Conservation (phyloP, 1,284 basidiomycete genomes). For the Ustilago cynodontis region DNA sequence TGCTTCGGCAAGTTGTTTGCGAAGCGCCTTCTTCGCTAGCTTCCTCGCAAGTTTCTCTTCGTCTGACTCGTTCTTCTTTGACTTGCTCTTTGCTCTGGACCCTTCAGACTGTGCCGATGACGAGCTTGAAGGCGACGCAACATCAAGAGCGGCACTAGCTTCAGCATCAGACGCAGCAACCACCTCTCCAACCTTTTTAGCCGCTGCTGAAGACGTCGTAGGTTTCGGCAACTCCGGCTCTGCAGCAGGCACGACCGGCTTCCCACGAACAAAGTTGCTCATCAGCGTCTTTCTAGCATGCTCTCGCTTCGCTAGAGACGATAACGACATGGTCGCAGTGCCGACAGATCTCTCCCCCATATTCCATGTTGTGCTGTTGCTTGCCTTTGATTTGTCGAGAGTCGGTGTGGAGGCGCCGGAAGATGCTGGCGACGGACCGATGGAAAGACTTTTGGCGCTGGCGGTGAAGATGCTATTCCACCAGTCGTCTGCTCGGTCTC, state of each 20-base stretch:
- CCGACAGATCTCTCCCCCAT: conserved; percentile 35
- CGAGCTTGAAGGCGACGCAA: conserved; percentile 1
- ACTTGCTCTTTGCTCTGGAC: conserved; percentile 1
- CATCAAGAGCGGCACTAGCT: conserved; percentile 18
- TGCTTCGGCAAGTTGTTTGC: conserved; percentile 23
- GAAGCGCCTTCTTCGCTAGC: conserved; percentile 30
- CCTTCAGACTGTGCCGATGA: not conserved
- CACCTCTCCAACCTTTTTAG: conserved; percentile 2
- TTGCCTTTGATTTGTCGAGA: conserved; percentile 11
- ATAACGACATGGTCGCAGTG: conserved; percentile 50
- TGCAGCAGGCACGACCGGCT: conserved; percentile 37
- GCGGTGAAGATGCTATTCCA: conserved; percentile 69
- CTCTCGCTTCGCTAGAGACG: conserved; percentile 62
- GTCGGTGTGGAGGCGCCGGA: conserved; percentile 21
- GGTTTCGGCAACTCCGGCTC: conserved; percentile 9
- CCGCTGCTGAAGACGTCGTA: not conserved
- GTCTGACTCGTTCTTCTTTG: conserved; percentile 3
- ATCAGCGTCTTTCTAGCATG: conserved; percentile 64
- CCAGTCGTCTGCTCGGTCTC: conserved; percentile 68
- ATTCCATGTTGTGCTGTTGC: conserved; percentile 21
- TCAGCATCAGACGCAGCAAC: conserved; percentile 28
- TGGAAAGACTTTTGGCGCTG: conserved; percentile 58
- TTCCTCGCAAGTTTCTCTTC: conserved; percentile 32
- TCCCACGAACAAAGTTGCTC: conserved; percentile 65
- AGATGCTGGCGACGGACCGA: conserved; percentile 32